These are phyloP conservation scores for Solanum lignicaule DNA, from an alignment of 257 asterid genomes.

Conservation along the genomic window DNA sequence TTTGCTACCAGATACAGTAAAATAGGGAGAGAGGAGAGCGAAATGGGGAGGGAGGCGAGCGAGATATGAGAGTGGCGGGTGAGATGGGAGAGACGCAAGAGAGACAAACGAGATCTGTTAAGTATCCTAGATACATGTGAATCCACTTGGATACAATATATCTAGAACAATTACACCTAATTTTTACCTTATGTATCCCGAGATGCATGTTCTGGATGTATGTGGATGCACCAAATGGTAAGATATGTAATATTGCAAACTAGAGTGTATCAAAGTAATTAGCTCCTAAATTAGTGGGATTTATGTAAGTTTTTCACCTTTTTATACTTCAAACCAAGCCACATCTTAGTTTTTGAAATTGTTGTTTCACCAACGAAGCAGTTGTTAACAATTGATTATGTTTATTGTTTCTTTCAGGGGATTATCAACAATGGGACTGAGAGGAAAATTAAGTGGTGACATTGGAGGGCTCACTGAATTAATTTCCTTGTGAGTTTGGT, in stretches of 20 bases:
- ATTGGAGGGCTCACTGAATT: constrained; percentile 76
- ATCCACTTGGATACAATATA: not conserved
- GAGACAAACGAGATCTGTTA: no score
- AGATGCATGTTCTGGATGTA: no score
- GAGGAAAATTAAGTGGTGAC: constrained; percentile 69
- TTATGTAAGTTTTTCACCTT: no score
- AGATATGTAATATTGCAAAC: not conserved
- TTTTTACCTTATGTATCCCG: no score
- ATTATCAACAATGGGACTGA: constrained; percentile 73
- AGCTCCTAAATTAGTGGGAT: not conserved
- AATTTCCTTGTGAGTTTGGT: constrained; percentile 56
- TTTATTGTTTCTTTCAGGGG: constrained; percentile 38
- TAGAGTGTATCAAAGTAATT: not conserved
- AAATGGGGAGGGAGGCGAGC: not conserved
- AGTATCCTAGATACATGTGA: no score
- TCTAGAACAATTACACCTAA: not conserved
- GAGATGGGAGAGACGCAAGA: not conserved
- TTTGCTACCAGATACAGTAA: not conserved
- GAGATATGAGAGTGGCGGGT: not conserved
- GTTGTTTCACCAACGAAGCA: not conserved
- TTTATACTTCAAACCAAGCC: not conserved
- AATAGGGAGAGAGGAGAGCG: not conserved
- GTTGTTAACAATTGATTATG: not conserved
- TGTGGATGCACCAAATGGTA: not conserved
- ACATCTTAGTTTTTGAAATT: not conserved